Base-by-base conservation (phyloP, 1,284 basidiomycete genomes). In the Ceraceosorus bombacis region DNA sequence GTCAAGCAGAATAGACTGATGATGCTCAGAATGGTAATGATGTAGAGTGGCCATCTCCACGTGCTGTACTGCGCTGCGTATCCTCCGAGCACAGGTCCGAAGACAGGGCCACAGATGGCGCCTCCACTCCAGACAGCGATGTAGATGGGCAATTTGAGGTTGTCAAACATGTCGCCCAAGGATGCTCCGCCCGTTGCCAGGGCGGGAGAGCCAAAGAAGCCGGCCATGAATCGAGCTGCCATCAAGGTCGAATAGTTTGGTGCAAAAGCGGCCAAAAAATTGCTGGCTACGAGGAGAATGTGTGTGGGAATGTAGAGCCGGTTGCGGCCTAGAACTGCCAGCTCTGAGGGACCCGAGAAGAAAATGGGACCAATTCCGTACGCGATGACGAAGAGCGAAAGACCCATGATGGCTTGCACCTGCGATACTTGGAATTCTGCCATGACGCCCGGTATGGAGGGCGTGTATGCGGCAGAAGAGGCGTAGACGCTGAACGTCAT, bases 401-500 rank as follows among this genome's bases (percentile, higher is more conserved):
- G 40, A 12, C 15, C 40, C 15, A 59, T 15, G 12, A 41, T 41
- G 5, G 13, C 58, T 48, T 59, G 39, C 8, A 46, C 57, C 17
- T n/a, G 51, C 27, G 53, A 51, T 10, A 62, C 61, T 37, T 48
- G 10, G 39, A 60, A 65, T 13, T 65, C 55, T 46, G 53, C 37
- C 51, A 57, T 60, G 10, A 65, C 51, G 36, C 54, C 63, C 2
- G 41, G 40, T 5, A 56, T 57, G 5, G 57, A 50, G 2, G 63
- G 63, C 6, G 64, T 55, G 52, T 54, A 56, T 54, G 52, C 58
- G 17, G 49, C 81, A 59, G 81, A 81, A 13, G 85, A 84, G 53
- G 83, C 79, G 70, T 84, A 85, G 5, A 81, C 79, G 63, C 83
- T 82, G 46, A 83, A 76, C n/a, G 71, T 65, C 39, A 77, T 57